Base-by-base conservation (phyloP, 2,329 filamentous ascomycete species). In the Teratosphaeria zuluensis region DNA sequence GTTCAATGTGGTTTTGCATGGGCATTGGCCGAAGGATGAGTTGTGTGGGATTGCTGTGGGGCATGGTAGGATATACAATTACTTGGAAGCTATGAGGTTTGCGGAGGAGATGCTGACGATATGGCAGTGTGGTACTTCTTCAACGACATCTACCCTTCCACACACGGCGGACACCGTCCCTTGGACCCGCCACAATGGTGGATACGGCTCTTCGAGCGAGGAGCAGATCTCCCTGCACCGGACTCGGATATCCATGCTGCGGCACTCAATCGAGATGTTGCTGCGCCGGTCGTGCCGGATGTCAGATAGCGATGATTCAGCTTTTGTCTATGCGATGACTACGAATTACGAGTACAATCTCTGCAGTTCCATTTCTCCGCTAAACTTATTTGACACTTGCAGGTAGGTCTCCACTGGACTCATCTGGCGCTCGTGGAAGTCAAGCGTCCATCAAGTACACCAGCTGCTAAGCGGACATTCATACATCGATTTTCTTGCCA, bases 1-100 rank as follows among this genome's bases (percentile, higher is more conserved):
- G 0, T 95, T 99, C 75, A 95, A 89, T 69, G 79, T 97, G 53
- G 81, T 96, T n/a, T 81, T 97, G 72, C 91, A 97, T 72, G 90
- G 90, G 6, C 88, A 83, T 4, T 81, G 97, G 51, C 94, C 94
- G 3, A 95, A 95, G 75, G 94, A 97, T 72, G 94, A 99, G 78
- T 88, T 99, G 63, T 90, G 95, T 77, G 94, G 94, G 3, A 90
- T 96, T 16, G 85, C 94, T 9, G 92, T 97, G 46, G 94, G 94
- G 9, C 94, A 99, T 75, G 75, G 80, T 82, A 72, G 58, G 79
- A 69, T 2, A 30, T 24, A 31, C 32, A 12, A 48, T 32, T 32
- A 19, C n/a, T 24, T 28, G 11, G n/a, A 6, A 3, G 12, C 14
- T 3, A 8, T 28, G 12, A 28, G 3, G 48, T 6, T 46, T 28